A percentile compares a stretch with the other conserved stretches of the same genome.
Evolutionary conservation across 2,329 filamentous ascomycete genomes (phyloP).

Genomic region (Fusarium anguioides): DNA sequence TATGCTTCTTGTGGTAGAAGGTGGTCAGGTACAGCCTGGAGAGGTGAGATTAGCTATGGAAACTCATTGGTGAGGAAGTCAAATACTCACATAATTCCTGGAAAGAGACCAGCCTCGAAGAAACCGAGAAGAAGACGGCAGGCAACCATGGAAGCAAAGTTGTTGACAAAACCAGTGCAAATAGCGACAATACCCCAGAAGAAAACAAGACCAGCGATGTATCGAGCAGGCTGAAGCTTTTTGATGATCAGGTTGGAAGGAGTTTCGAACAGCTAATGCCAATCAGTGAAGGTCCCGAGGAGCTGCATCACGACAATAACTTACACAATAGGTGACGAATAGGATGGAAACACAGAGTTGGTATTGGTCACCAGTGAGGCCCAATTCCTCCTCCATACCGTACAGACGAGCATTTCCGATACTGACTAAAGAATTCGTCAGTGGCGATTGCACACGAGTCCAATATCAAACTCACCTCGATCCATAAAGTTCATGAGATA

Average conservation of each 20-base stretch:
- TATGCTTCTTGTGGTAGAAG: slow-evolving; percentile 71
- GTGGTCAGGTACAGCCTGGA: slow-evolving; percentile 63
- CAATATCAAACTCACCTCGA: slow-evolving; percentile 39
- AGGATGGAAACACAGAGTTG: slow-evolving; percentile 62
- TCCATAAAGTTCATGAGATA: slow-evolving; percentile 53
- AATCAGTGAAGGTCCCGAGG: not conserved
- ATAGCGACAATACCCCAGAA: slow-evolving; percentile 58
- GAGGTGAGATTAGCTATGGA: fast-evolving
- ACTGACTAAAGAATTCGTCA: slow-evolving; percentile 62
- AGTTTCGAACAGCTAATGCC: slow-evolving; percentile 50
- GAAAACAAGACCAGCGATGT: slow-evolving; percentile 59
- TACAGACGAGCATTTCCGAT: slow-evolving; percentile 72
- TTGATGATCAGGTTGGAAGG: slow-evolving; percentile 56
- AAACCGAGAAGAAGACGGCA: slow-evolving; percentile 53
- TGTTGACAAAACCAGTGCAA: slow-evolving; percentile 57
- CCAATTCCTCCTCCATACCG: slow-evolving; percentile 63
- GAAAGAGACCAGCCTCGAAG: slow-evolving; percentile 63
- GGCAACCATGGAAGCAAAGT: slow-evolving; percentile 58
- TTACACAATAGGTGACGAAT: slow-evolving; percentile 56
- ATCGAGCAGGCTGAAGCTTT: slow-evolving; percentile 56
- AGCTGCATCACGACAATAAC: not conserved
- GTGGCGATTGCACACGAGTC: fast-evolving
- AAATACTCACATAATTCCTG: slow-evolving; percentile 53
- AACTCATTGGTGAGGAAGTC: too few relatives aligned
- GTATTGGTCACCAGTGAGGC: slow-evolving; percentile 66